These are phyloP conservation scores for Podaxis rugospora DNA, from an alignment of 768 basidiomycete genomes.

Conservation along the genomic window DNA sequence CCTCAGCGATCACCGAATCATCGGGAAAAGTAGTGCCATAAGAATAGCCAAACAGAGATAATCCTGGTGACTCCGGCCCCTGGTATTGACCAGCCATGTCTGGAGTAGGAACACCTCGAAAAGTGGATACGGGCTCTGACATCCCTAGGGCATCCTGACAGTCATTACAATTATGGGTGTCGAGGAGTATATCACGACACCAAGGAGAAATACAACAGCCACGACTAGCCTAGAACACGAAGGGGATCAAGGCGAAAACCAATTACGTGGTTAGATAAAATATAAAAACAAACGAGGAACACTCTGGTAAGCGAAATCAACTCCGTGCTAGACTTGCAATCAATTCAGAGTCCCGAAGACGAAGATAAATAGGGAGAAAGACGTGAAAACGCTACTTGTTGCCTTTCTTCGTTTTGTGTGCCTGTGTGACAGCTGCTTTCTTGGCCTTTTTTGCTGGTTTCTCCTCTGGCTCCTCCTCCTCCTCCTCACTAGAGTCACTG, in stretches of 20 bases:
- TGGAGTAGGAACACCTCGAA: neutral
- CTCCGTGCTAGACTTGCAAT: neutral
- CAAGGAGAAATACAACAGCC: slow-evolving; percentile 8
- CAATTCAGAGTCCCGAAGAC: slow-evolving; percentile 3
- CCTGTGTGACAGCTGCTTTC: neutral
- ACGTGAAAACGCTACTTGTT: neutral
- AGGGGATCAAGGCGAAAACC: neutral
- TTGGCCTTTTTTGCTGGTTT: slow-evolving; percentile 12
- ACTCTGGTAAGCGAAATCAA: slow-evolving; percentile 8
- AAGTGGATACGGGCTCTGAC: neutral
- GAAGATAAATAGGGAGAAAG: neutral
- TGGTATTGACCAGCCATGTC: neutral
- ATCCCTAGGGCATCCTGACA: neutral
- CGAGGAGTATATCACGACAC: slow-evolving; percentile 1
- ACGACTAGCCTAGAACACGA: neutral
- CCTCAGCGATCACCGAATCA: too few species aligned
- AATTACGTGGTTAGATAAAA: slow-evolving; percentile 17
- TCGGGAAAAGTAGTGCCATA: neutral
- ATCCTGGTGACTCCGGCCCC: neutral
- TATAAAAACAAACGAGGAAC: slow-evolving; percentile 17
- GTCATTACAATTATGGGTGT: slow-evolving; percentile 10
- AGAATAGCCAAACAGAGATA: neutral
- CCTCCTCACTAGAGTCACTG: slow-evolving; percentile 25
- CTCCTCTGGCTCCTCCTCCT: slow-evolving; percentile 24
- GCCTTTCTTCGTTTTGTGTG: slow-evolving; percentile 6